Evolutionary conservation across 2,329 filamentous ascomycete genomes (phyloP).

Genomic region (Fusarium sp.): DNA sequence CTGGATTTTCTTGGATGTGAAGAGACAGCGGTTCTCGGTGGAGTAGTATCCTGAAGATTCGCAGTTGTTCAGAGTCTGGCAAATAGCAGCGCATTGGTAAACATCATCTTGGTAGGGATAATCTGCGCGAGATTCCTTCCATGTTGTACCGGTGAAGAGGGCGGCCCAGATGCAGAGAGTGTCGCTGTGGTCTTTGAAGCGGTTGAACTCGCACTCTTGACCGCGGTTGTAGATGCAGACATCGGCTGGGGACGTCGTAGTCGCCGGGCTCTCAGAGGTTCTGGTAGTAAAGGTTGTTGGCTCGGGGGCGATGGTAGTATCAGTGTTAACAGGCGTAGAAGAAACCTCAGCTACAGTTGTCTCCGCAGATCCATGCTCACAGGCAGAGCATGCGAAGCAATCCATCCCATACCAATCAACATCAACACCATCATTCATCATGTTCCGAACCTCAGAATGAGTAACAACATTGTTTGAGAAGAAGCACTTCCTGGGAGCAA

Average conservation of each 20-base stretch:
- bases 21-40: conserved; percentile 14
- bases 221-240: conserved; percentile 3
- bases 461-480: background rate
- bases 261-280: background rate
- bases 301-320: background rate
- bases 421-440: background rate
- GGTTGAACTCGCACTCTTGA: conserved; percentile 7
- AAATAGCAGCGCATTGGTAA: conserved; percentile 19
- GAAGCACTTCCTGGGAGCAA: background rate
- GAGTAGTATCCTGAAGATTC: conserved; percentile 2
- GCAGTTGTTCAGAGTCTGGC: background rate
- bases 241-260: background rate
- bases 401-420: conserved; percentile 1
- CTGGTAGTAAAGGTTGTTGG: background rate
- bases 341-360: background rate
- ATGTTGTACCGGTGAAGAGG: background rate
- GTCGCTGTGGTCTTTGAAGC: conserved; percentile 1
- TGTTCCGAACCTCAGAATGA: accelerated
- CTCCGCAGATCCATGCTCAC: accelerated
- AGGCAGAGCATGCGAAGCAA: background rate
- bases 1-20: background rate
- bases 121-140: background rate
- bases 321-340: background rate
- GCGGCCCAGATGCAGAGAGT: conserved; percentile 4
- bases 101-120: conserved; percentile 4